phyloP scores from a whole-genome alignment of 225 moss, liverwort and hornwort genomes.

The Sphagnum tenellum region DNA sequence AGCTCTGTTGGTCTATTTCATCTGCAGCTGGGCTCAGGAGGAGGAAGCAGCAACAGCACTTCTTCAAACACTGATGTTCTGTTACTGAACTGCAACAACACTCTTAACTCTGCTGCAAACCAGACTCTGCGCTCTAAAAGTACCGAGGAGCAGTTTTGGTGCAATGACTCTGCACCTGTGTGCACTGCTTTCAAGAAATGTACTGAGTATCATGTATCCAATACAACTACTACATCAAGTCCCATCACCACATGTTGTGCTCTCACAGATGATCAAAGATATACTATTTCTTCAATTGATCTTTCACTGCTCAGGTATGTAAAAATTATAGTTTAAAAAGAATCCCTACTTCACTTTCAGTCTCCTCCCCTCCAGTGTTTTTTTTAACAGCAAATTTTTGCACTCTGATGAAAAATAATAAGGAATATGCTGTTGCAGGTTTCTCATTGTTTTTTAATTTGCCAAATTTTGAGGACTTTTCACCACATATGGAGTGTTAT shows the following conservation, averaged over 20 bases:
- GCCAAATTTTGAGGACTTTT: too few species aligned
- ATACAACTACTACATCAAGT: slow-evolving; percentile 12
- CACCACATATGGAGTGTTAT: too few species aligned
- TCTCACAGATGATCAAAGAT: slow-evolving; percentile 18
- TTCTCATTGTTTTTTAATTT: too few species aligned
- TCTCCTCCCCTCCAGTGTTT: too few species aligned
- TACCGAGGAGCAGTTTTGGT: slow-evolving; percentile 15
- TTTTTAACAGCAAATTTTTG: too few species aligned
- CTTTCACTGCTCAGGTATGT: slow-evolving; percentile 24
- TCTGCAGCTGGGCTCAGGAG: background rate
- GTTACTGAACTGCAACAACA: slow-evolving; percentile 25
- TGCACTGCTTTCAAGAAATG: slow-evolving; percentile 41
- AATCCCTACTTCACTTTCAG: too few species aligned
- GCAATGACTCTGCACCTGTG: slow-evolving; percentile 18
- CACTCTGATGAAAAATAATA: too few species aligned
- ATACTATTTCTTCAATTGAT: slow-evolving; percentile 10
- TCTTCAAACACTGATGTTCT: slow-evolving; percentile 17
- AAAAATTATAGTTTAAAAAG: too few species aligned
- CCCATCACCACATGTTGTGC: slow-evolving; percentile 25
- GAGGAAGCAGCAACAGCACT: too few species aligned
- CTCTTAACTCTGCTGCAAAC: slow-evolving; percentile 13
- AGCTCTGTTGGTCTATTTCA: background rate
- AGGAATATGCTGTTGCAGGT: too few species aligned
- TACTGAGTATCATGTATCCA: slow-evolving; percentile 14
- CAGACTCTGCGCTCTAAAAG: slow-evolving; percentile 15